Base-by-base conservation (phyloP, 768 basidiomycete species). In the Phaeotremella fagi region DNA sequence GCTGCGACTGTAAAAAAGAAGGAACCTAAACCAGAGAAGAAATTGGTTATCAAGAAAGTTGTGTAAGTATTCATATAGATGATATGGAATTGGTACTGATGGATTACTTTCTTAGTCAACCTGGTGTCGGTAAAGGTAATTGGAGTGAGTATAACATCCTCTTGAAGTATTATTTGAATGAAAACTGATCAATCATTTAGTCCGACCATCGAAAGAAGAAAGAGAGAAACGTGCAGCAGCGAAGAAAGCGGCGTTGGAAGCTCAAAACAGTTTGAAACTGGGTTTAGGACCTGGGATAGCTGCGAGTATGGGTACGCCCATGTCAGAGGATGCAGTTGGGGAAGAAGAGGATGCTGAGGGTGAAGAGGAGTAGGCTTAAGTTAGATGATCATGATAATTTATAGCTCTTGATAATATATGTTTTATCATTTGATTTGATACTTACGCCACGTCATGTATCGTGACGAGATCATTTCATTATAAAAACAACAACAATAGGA, bases 151-250 rank as follows among this genome's bases (percentile, higher is more conserved):
- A 7, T 3, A 1, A 9, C 46, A 43, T 36, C 29, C n/a, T n/a
- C n/a, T n/a, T n/a, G n/a, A n/a, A n/a, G n/a, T n/a, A n/a, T n/a
- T n/a, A n/a, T n/a, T n/a, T n/a, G n/a, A n/a, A n/a, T n/a, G n/a
- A n/a, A n/a, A n/a, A n/a, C n/a, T n/a, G n/a, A n/a, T n/a, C n/a
- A n/a, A n/a, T n/a, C n/a, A n/a, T n/a, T 3, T 31, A 70, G 68
- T 68, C n/a, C 66, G 68, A 3, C 68, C 68, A 22, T 55, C 63
- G 9, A 70, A 70, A 47, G 66, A 70, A 26, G 66, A 68, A 31
- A 46, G 55, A 31, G 59, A 55, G 3, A 48, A 54, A 23, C 48
- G 48, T 27, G 55, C 57, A 15, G 65, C 63, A 3, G 63, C 60
- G 35, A 67, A 67, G 35, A 29, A 29, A 35, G 46, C 49, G 28